Conservation (phyloP, 2,329 filamentous ascomycete genomes). For the Coniella lustricola region DNA sequence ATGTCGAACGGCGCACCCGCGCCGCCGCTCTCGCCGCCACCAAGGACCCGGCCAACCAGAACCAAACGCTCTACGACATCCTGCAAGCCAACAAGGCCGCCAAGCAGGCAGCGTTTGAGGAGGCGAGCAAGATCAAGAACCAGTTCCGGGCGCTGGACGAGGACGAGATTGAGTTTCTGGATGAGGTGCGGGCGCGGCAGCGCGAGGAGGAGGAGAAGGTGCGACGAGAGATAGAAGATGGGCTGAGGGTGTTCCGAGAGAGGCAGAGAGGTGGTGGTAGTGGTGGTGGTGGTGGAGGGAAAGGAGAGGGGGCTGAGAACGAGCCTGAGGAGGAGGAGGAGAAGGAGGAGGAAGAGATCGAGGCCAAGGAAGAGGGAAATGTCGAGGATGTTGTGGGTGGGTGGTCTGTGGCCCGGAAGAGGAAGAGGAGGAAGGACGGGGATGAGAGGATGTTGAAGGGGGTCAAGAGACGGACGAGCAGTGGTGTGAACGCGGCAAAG, state of each 20-base stretch:
- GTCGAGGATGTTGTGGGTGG: not conserved
- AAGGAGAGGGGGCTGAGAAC: not conserved
- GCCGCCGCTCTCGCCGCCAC: slow-evolving; percentile 33
- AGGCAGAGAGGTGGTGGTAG: slow-evolving; percentile 32
- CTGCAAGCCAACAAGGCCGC: slow-evolving; percentile 79
- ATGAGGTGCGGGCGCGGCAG: slow-evolving; percentile 45
- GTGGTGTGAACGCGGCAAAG: not conserved
- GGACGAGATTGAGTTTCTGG: slow-evolving; percentile 71
- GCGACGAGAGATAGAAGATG: slow-evolving; percentile 48
- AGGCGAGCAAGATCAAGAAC: slow-evolving; percentile 62
- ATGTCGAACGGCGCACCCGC: slow-evolving; percentile 45
- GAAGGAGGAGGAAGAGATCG: not conserved
- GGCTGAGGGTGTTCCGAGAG: slow-evolving; percentile 48
- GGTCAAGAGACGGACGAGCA: slow-evolving; percentile 16
- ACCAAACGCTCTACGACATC: slow-evolving; percentile 61
- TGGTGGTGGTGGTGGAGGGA: not conserved
- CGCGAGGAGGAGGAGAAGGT: slow-evolving; percentile 47
- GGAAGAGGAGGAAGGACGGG: slow-evolving; percentile 14
- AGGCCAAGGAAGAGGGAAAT: slow-evolving; percentile 3
- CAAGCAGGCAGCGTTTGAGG: slow-evolving; percentile 77
- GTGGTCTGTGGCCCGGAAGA: slow-evolving; percentile 2
- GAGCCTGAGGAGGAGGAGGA: slow-evolving; percentile 7
- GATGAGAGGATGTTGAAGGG: slow-evolving; percentile 13
- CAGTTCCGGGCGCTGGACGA: slow-evolving; percentile 74
- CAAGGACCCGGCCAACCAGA: slow-evolving; percentile 18